These are phyloP conservation scores for Lipomyces oligophaga DNA, from an alignment of 805 yeast species.

Conservation along the genomic window DNA sequence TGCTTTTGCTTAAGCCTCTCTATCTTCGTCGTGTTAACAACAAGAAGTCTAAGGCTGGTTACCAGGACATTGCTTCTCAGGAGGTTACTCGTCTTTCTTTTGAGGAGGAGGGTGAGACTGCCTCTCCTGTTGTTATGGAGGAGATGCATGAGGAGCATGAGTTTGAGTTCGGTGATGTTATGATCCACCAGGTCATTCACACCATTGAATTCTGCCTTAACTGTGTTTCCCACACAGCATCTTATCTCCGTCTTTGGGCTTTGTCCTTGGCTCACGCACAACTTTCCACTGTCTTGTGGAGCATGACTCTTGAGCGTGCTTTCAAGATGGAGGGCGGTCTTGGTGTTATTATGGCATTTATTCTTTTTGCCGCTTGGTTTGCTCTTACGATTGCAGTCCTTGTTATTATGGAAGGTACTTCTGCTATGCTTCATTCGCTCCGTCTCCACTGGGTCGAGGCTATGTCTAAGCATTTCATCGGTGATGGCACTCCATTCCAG, in stretches of 20 bases:
- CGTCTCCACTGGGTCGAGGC: conserved; percentile 99
- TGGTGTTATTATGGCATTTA: conserved; percentile 71
- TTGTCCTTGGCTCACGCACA: conserved; percentile 95
- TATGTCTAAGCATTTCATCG: conserved; percentile 96
- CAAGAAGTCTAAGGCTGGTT: conserved; percentile 49
- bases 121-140: conserved; percentile 34
- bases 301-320: conserved; percentile 83
- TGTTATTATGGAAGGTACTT: conserved; percentile 97
- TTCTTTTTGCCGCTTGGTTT: conserved; percentile 93
- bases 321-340: conserved; percentile 61
- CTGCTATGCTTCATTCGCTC: conserved; percentile 98
- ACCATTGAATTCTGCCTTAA: conserved; percentile 96
- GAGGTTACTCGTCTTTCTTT: conserved; percentile 36
- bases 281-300: conserved; percentile 90
- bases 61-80: conserved; percentile 47
- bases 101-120: conserved; percentile 39
- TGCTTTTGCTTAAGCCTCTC: conserved; percentile 79
- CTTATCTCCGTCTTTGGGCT: conserved; percentile 95
- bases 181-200: conserved; percentile 96
- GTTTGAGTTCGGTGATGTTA: conserved; percentile 82
- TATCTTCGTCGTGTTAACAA: conserved; percentile 58
- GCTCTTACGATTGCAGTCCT: conserved; percentile 82
- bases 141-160: conserved; percentile 52
- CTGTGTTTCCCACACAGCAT: conserved; percentile 98
- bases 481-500: conserved; percentile 86